Evolutionary conservation across 169 alveolate genomes (phyloP), one percentile per base, ranked within the genome.

Genomic region (Hepatocystis sp.): DNA sequence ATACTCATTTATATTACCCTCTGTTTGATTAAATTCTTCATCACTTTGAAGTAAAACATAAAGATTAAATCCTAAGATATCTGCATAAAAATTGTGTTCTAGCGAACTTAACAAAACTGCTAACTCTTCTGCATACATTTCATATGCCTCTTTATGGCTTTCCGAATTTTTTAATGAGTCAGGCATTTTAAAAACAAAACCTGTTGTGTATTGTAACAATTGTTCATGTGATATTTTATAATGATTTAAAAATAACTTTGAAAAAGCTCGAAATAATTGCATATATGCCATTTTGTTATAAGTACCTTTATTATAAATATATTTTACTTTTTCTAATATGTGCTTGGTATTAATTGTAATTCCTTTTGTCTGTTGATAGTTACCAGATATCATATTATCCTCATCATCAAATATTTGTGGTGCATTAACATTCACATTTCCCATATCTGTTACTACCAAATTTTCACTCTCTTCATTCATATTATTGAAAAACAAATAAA

Each of bases 281-380:
- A 81, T 61, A 36, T 81, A 63, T 40, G 60, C 89, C 89, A 81
- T 81, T 63, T 67, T 36, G 19, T 63, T 81, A 53, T 81, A 27
- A 11, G 13, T 44, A 19, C 63, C 63, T 47, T 46, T 60, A 53
- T 61, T 81, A 39, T 81, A 81, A n/a, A 81, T 63, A 46, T 81
- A 61, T 46, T 81, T 81, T 15, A 15, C 27, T 5, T 36, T 36
- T 5, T 36, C 5, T 36, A 36, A 36, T 36, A 36, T 7, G 47
- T 5, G 15, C 15, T 42, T 4, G 4, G 55, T 64, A 56, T 81
- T 61, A 19, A 81, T 81, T 47, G 21, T 46, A 21, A 63, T 36
- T 36, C 5, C 47, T 7, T 36, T 36, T 36, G 15, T 10, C 47
- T 7, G 10, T 36, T 36, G 10, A 36, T 7, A 5, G 47, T 36